Conservation (phyloP, 371 early-diverging fungal genomes). For the Dinochytrium kinnereticum region DNA sequence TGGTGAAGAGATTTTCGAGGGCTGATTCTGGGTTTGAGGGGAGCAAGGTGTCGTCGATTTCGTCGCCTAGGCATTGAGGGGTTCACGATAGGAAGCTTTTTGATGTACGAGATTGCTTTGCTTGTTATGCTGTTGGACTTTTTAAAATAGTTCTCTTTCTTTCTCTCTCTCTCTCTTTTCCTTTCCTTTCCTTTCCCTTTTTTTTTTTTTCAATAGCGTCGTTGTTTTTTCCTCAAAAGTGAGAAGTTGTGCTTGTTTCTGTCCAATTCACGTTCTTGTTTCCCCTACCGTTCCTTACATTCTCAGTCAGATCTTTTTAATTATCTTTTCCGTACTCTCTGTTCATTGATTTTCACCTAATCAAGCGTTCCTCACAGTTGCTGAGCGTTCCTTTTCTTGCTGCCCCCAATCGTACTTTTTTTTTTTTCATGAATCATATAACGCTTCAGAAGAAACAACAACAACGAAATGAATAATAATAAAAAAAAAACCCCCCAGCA, state of each 20-base stretch:
- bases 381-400: too few relatives aligned
- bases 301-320: not conserved
- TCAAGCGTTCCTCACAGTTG: too few relatives aligned
- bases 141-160: not conserved
- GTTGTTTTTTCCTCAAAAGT: not conserved
- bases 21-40: not conserved
- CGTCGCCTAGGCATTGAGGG: too few relatives aligned
- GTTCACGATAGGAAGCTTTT: too few relatives aligned
- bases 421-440: not conserved
- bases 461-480: too few relatives aligned
- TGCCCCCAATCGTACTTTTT: too few relatives aligned
- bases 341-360: too few relatives aligned
- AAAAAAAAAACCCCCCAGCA: too few relatives aligned
- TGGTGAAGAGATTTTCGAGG: conserved; percentile 6
- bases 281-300: not conserved
- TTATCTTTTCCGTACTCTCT: too few relatives aligned
- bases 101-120: not conserved
- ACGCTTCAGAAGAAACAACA: not conserved
- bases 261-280: too few relatives aligned
- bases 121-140: not conserved
- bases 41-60: not conserved
- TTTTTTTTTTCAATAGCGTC: not conserved
- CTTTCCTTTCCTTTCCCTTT: not conserved
- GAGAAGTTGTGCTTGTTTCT: not conserved
- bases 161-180: not conserved